phyloP scores from a whole-genome alignment of 345 rosid species.

The Kandelia obovata region DNA sequence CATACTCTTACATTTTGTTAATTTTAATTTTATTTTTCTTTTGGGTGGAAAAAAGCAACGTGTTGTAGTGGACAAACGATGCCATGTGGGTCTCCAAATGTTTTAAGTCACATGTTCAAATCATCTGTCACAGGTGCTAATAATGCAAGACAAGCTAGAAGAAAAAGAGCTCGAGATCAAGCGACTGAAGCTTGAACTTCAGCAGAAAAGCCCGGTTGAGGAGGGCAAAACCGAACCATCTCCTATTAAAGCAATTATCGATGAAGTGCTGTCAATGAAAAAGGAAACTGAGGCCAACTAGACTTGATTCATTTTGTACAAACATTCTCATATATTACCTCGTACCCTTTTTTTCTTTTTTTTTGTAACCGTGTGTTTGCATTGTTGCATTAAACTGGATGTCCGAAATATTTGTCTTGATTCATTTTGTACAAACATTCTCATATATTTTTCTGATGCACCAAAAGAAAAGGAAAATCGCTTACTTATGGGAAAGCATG shows the following conservation, averaged over 20 bases:
- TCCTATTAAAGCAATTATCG: neutral
- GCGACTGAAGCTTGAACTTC: neutral
- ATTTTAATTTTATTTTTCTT: too few species aligned
- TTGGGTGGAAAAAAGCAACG: too few species aligned
- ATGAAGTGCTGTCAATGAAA: neutral
- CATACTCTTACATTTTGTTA: neutral
- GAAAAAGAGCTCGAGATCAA: neutral
- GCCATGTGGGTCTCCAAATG: too few species aligned
- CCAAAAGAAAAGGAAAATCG: too few species aligned
- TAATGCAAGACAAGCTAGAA: neutral
- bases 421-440: too few species aligned
- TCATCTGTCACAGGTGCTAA: neutral
- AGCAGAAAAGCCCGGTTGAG: neutral
- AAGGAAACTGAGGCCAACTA: slow-evolving; percentile 1
- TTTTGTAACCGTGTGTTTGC: neutral
- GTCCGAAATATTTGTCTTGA: too few species aligned
- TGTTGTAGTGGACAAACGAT: too few species aligned
- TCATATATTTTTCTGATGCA: too few species aligned
- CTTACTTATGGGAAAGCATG: too few species aligned
- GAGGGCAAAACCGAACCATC: neutral
- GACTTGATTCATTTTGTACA: neutral
- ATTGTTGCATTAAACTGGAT: neutral
- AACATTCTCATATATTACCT: neutral
- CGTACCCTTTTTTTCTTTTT: neutral
- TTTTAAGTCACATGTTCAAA: too few species aligned